A percentile compares a stretch with the other conserved stretches of the same genome.
Evolutionary conservation across 306 rosid genomes (phyloP).

Genomic region (Fagus sylvatica): DNA sequence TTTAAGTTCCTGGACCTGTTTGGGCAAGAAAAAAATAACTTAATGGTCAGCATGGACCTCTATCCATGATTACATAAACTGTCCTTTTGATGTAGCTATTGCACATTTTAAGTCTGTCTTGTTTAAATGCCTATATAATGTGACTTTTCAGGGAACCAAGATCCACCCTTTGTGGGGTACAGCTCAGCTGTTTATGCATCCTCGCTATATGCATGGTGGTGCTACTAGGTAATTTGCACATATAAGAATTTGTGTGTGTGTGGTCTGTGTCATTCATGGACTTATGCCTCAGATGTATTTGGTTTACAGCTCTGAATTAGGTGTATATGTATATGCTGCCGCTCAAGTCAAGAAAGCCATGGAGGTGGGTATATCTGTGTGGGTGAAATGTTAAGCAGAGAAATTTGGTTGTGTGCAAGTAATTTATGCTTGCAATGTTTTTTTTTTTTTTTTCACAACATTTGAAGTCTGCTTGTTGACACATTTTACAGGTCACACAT

Average conservation of each 20-base stretch:
- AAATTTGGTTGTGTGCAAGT: neutral
- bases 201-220: constrained; percentile 97
- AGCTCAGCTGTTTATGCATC: constrained; percentile 90
- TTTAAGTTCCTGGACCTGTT: neutral
- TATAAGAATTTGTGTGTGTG: neutral
- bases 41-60: neutral
- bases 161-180: constrained; percentile 89
- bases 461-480: constrained; percentile 26
- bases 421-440: neutral
- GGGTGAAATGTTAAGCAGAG: neutral
- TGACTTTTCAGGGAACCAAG: constrained; percentile 54
- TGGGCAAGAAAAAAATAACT: neutral
- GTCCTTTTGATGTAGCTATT: neutral
- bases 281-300: constrained; percentile 28
- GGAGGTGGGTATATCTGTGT: constrained; percentile 55
- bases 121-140: constrained; percentile 3
- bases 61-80: neutral
- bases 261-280: constrained; percentile 4
- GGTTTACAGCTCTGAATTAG: constrained; percentile 73
- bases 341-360: constrained; percentile 99
- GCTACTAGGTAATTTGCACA: constrained; percentile 71
- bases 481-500: constrained; percentile 74
- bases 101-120: constrained; percentile 3
- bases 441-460: neutral
- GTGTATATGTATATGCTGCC: constrained; percentile 86